These are phyloP conservation scores for Verticillium longisporum DNA, from an alignment of 2,329 filamentous ascomycete genomes.

Conservation along the genomic window DNA sequence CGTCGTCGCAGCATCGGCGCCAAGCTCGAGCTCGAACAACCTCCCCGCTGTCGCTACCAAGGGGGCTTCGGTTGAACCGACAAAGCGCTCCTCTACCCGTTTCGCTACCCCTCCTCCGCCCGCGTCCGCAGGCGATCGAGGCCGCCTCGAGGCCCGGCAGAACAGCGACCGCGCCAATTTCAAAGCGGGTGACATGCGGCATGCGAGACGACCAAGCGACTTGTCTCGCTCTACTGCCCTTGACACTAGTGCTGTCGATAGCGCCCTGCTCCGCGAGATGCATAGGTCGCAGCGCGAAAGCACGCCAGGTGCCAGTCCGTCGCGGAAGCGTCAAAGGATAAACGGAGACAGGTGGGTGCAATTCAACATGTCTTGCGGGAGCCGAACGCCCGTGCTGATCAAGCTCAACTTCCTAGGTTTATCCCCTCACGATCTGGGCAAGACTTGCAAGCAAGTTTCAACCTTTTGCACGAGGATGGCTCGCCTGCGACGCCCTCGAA, in stretches of 20 bases:
- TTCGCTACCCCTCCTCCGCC: conserved; percentile 37
- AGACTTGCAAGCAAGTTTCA: conserved; percentile 90
- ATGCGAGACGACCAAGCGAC: conserved; percentile 27
- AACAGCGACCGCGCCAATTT: conserved; percentile 27
- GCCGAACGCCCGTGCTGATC: neutral
- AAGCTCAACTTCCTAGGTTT: conserved; percentile 52
- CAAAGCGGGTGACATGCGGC: conserved; percentile 23
- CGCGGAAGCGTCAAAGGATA: conserved; percentile 52
- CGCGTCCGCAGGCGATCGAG: conserved; percentile 26
- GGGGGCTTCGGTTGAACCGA: conserved; percentile 23
- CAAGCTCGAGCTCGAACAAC: neutral
- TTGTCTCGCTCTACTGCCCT: conserved; percentile 28
- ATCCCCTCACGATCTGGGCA: conserved; percentile 92
- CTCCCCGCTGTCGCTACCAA: conserved; percentile 13
- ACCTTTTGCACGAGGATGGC: conserved; percentile 82
- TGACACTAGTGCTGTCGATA: conserved; percentile 43
- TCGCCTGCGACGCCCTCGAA: conserved; percentile 88
- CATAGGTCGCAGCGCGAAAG: conserved; percentile 43
- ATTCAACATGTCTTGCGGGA: conserved; percentile 6
- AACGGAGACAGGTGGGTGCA: conserved; percentile 52
- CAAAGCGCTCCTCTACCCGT: conserved; percentile 22
- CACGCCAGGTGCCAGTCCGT: conserved; percentile 46
- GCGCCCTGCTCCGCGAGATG: conserved; percentile 44
- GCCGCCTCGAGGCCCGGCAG: conserved; percentile 32
- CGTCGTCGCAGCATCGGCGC: neutral